Evolutionary conservation across 2,329 filamentous ascomycete species (phyloP), one percentile per base, ranked within the genome.

Genomic region (Geosmithia flava): DNA sequence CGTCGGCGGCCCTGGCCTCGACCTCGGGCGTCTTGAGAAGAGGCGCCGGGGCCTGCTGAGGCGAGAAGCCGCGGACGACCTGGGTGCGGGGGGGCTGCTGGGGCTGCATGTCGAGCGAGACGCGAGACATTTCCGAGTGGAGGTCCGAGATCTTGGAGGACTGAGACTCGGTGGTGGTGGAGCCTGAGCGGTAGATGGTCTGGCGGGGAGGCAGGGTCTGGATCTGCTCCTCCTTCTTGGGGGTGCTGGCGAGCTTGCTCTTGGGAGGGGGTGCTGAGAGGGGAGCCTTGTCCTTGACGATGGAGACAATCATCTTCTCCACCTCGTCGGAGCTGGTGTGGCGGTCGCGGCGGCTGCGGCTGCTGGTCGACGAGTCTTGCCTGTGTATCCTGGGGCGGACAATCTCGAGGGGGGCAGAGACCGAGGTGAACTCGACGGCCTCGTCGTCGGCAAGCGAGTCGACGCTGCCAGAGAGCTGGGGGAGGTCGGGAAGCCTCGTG

Each of bases 241-340:
- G 30, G 11, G 33, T 3, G 33, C 6, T 37, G 33, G 33, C 33
- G 33, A 37, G 33, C 33, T 37, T 37, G 58, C 52, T 17, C 42
- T 48, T 48, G 44, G 54, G 55, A 4, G 58, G 56, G 42, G 64
- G 64, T 27, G 63, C 63, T 17, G 75, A 71, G 8, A 81, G 64
- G 56, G 72, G 78, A 47, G 71, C 75, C 64, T 87, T 88, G 66
- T 93, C 85, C 65, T 94, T 87, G 61, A 96, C 93, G 49, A 96
- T 96, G 40, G 84, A 88, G 49, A 86, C 80, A 42, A 96, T 87
- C 78, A 97, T 94, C 70, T 94, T 94, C 66, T 95, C 88, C 29
- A 97, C 75, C 57, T 93, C 87, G 59, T 87, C 78, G 7, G 91
- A 88, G n/a, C 89, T 94, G 55, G 96, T 91, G 67, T 95, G 90